Percentiles rank a stretch among this genome's conserved stretches.
These are phyloP conservation scores for Neurospora tetraspora DNA, from an alignment of 495 filamentous ascomycete species.

Conservation along the genomic window DNA sequence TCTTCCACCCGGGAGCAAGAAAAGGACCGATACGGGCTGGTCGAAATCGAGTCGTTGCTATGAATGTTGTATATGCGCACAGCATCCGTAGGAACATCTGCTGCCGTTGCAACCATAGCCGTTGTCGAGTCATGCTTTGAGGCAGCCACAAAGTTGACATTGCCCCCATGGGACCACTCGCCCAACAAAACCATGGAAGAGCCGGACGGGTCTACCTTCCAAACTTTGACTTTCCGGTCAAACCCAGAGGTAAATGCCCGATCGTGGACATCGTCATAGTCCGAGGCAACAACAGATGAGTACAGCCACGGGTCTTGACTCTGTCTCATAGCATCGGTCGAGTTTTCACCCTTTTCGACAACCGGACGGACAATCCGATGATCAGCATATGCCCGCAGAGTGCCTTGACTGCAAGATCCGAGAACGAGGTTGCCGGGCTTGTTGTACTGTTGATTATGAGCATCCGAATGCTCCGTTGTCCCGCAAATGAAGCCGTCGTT, in stretches of 20 bases:
- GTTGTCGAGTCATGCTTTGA: constrained; percentile 29
- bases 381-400: constrained; percentile 55
- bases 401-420: constrained; percentile 47
- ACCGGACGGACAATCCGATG: constrained; percentile 54
- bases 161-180: constrained; percentile 52
- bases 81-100: constrained; percentile 36
- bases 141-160: constrained; percentile 61
- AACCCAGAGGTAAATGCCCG: constrained; percentile 70
- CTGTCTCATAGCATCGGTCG: constrained; percentile 46
- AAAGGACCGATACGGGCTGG: constrained; percentile 24
- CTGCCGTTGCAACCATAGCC: constrained; percentile 40
- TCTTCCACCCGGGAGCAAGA: constrained; percentile 40
- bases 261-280: constrained; percentile 50
- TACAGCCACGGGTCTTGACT: constrained; percentile 62
- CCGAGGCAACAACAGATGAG: constrained; percentile 64
- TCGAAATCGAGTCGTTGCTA: constrained; percentile 15
- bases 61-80: constrained; percentile 39
- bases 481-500: constrained; percentile 49
- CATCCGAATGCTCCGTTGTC: constrained; percentile 63
- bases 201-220: constrained; percentile 40
- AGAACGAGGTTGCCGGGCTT: constrained; percentile 65
- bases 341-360: constrained; percentile 41
- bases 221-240: constrained; percentile 70
- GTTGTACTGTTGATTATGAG: constrained; percentile 77
- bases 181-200: constrained; percentile 30